Evolutionary conservation across 2,329 filamentous ascomycete genomes (phyloP).

Genomic region (Aureobasidium sp.): DNA sequence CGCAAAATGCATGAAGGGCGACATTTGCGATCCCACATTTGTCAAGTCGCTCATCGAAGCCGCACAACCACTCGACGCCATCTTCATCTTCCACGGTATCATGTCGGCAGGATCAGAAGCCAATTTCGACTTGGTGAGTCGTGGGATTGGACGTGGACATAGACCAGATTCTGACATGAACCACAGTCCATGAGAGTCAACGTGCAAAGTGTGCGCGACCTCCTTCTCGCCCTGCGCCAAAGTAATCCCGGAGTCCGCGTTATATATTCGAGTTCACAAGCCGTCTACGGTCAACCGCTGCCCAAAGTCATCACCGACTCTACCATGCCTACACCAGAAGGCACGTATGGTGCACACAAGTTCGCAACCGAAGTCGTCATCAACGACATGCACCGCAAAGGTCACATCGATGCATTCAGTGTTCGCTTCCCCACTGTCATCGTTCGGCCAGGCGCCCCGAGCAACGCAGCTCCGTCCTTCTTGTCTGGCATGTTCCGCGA

Average conservation of each 20-base stretch:
- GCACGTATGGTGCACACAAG: not conserved
- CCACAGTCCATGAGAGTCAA: not conserved
- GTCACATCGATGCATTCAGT: not conserved
- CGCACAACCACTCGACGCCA: not conserved
- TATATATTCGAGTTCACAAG: not conserved
- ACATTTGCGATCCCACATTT: not conserved
- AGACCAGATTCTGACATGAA: not conserved
- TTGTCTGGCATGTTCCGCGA: not conserved
- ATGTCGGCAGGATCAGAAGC: not conserved
- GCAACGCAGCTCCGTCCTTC: not conserved
- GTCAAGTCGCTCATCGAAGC: not conserved
- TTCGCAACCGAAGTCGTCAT: not conserved
- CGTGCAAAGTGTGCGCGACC: not conserved
- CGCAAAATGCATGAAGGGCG: not conserved
- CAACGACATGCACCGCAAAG: not conserved
- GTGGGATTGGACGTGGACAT: accelerated
- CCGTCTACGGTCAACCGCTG: not conserved
- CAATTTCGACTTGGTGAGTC: not conserved
- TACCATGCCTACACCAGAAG: not conserved
- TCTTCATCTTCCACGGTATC: slow-evolving; percentile 3
- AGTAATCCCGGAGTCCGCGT: not conserved
- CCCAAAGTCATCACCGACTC: not conserved
- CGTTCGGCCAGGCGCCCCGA: not conserved
- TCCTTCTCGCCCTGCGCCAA: not conserved
- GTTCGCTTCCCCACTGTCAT: not conserved